Conservation (phyloP, 2,329 filamentous ascomycete species). For the Leptographium galeiforme region DNA sequence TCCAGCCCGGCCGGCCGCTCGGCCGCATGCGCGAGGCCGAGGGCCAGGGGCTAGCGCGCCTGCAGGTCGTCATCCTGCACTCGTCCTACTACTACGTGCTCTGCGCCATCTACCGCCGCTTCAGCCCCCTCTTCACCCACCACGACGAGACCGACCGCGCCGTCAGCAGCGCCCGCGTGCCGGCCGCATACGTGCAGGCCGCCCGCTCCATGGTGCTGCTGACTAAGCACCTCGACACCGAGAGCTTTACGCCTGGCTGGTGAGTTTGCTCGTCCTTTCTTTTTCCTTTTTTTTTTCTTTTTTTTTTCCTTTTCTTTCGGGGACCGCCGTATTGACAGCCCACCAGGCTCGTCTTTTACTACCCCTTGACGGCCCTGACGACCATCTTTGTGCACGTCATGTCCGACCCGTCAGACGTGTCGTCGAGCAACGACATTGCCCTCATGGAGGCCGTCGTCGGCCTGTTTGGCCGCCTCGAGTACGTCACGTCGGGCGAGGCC, state of each 20-base stretch:
- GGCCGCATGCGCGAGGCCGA: not conserved
- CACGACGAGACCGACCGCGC: not conserved
- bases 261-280: too few relatives aligned
- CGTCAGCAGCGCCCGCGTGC: not conserved
- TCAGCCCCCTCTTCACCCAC: slow-evolving; percentile 3
- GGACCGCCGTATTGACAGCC: too few relatives aligned
- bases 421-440: slow-evolving; percentile 3
- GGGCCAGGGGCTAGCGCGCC: not conserved
- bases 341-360: slow-evolving; percentile 3
- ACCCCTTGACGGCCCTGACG: slow-evolving; percentile 3
- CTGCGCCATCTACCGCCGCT: slow-evolving; percentile 5
- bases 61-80: slow-evolving; percentile 1
- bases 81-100: slow-evolving; percentile 4
- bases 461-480: slow-evolving; percentile 5
- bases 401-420: not conserved
- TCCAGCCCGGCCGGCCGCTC: slow-evolving; percentile 1
- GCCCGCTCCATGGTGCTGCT: slow-evolving; percentile 3
- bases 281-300: too few relatives aligned
- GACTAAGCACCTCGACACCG: slow-evolving; percentile 4
- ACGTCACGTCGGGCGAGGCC: slow-evolving; percentile 4
- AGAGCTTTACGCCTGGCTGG: slow-evolving; percentile 4
- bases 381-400: slow-evolving; percentile 5
- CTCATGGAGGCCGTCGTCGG: slow-evolving; percentile 5
- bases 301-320: too few relatives aligned
- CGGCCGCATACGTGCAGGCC: not conserved